Conservation (phyloP, 345 rosid genomes). For the Eucalyptus urophylla region DNA sequence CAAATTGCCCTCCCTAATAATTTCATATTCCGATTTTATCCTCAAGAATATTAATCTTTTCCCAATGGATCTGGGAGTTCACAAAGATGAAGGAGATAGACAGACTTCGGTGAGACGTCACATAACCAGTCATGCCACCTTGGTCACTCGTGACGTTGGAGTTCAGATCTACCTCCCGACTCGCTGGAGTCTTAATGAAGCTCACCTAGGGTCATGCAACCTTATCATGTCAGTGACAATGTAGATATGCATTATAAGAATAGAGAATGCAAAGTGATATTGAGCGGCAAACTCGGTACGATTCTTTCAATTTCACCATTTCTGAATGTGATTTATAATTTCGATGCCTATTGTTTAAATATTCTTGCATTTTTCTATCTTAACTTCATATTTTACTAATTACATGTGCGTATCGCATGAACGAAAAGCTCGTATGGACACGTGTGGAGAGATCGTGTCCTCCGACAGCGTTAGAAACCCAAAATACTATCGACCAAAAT, state of each 20-base stretch:
- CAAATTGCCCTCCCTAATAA: not conserved
- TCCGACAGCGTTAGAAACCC: no score
- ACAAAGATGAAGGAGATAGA: not conserved
- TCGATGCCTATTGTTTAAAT: no score
- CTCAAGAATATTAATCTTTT: not conserved
- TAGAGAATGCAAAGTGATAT: not conserved
- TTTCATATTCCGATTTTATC: not conserved
- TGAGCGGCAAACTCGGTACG: not conserved
- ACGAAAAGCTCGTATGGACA: no score
- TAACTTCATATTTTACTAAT: not conserved
- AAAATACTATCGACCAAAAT: no score
- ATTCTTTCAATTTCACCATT: no score
- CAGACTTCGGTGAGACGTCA: fast-evolving
- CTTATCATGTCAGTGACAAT: no score
- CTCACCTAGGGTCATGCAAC: not conserved
- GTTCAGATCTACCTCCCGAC: not conserved
- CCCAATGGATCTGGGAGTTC: not conserved
- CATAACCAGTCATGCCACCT: fast-evolving
- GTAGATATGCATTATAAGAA: no score
- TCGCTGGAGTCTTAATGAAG: not conserved
- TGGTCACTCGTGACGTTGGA: fast-evolving
- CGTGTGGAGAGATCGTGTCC: not conserved
- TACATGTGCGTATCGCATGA: no score
- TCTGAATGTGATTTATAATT: not conserved
- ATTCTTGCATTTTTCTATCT: no score